A percentile compares a stretch with the other conserved stretches of the same genome.
Evolutionary conservation across 495 filamentous ascomycete species (phyloP).

Genomic region (Darksidea phi): DNA sequence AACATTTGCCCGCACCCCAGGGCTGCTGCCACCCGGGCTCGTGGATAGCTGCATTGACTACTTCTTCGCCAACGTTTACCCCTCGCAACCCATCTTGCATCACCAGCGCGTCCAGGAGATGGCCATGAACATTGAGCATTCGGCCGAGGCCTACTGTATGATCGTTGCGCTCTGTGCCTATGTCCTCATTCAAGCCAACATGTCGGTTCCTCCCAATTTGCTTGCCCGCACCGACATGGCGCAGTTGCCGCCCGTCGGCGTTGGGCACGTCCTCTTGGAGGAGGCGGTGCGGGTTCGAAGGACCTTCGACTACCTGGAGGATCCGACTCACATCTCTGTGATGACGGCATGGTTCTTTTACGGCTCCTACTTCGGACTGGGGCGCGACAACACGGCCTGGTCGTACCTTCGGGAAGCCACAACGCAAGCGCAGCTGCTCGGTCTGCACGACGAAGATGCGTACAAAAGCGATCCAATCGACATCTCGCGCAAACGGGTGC

Average conservation of each 20-base stretch:
- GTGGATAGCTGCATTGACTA: conserved; percentile 73
- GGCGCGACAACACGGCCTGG: conserved; percentile 70
- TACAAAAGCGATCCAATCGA: conserved; percentile 55
- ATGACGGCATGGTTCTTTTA: conserved; percentile 81
- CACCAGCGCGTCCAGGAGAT: conserved; percentile 63
- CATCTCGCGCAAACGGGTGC: conserved; percentile 53
- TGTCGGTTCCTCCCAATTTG: conserved; percentile 50
- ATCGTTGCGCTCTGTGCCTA: conserved; percentile 76
- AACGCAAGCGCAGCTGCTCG: conserved; percentile 54
- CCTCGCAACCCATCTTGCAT: conserved; percentile 77
- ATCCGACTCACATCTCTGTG: conserved; percentile 63
- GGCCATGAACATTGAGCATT: conserved; percentile 59
- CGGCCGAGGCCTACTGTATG: conserved; percentile 75
- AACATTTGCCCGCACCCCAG: conserved; percentile 45
- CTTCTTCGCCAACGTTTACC: conserved; percentile 81
- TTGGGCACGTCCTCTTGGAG: conserved; percentile 57
- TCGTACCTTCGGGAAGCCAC: conserved; percentile 71
- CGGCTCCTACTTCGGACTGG: conserved; percentile 70
- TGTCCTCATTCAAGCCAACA: conserved; percentile 81
- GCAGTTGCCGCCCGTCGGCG: conserved; percentile 22
- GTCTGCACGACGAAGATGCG: conserved; percentile 61
- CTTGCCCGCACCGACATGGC: conserved; percentile 16
- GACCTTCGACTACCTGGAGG: conserved; percentile 70
- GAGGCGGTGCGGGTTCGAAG: conserved; percentile 75
- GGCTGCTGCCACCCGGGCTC: conserved; percentile 59